These are phyloP conservation scores for Ambrosiella cleistominuta DNA, from an alignment of 2,329 filamentous ascomycete genomes.

Conservation along the genomic window DNA sequence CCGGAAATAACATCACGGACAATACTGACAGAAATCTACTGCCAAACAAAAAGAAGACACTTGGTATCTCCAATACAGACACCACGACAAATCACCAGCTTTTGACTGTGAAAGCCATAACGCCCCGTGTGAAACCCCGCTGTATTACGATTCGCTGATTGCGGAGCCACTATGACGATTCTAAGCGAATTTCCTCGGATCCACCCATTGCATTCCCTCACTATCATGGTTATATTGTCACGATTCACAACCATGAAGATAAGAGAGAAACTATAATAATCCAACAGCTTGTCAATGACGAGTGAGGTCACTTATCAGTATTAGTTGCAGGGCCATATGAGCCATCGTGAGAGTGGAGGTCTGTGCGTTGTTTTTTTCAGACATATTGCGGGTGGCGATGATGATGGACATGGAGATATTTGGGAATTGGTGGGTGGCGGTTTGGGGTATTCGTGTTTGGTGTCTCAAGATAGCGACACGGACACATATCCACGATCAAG, in stretches of 20 bases:
- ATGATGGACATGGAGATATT: not conserved
- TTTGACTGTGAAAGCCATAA: not conserved
- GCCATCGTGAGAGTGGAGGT: not conserved
- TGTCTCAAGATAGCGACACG: not conserved
- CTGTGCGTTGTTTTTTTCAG: not conserved
- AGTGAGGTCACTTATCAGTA: not conserved
- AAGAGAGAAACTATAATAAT: no score
- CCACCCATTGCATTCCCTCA: not conserved
- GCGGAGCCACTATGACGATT: conserved; percentile 5
- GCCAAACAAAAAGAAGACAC: no score
- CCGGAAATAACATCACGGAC: not conserved
- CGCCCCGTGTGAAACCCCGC: conserved; percentile 1
- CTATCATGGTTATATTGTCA: not conserved
- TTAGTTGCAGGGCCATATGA: no score
- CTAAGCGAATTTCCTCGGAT: not conserved
- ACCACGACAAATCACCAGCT: no score
- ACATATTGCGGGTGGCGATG: not conserved
- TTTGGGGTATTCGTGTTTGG: not conserved
- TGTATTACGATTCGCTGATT: conserved; percentile 6
- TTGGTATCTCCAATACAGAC: no score
- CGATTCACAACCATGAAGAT: no score
- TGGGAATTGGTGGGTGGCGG: not conserved
- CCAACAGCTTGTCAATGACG: no score
- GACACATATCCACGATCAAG: not conserved
- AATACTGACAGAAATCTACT: not conserved